Base-by-base conservation (phyloP, 2,329 filamentous ascomycete species). In the Penicillium sp. region DNA sequence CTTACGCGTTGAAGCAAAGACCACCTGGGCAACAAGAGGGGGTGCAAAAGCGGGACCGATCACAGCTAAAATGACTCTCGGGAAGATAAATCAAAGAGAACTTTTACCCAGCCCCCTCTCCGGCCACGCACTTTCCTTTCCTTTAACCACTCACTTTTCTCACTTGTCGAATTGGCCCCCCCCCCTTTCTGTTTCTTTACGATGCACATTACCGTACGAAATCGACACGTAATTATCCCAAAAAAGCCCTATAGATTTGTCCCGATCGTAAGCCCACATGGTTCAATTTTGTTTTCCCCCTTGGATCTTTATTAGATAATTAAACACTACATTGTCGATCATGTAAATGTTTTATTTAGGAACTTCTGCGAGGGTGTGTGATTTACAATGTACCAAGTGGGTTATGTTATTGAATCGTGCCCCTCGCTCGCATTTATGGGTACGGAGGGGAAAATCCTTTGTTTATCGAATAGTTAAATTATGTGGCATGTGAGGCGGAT, bases 401-500 rank as follows among this genome's bases (percentile, higher is more conserved):
- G 11, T 39, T 29, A 26, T 32, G 18, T 49, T 53, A 53, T 53
- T 48, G 43, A 46, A 37, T 50, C 49, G 20, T 53, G 38, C 52
- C 52, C 52, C 52, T 54, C 52, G 52, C 52, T 54, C 44, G 18
- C 20, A 37, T 22, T 50, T 40, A 45, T 50, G 48, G 48, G 29
- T 29, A 50, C 24, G 24, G 50, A 42, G 52, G 46, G 43, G 51
- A n/a, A 38, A 22, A 32, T 18, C 43, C 58, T 60, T 57, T 58
- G 55, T 60, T 62, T 55, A 62, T 60, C 50, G 49, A 48, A 20
- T 42, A 16, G 48, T 56, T 61, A 50, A 59, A 61, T 55, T 61
- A 58, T 62, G 61, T 64, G 63, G 63, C 63, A 66, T 66, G 63
- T 66, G 62, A 66, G 63, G 62, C 59, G 61, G 59, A 60, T 57